A percentile compares a stretch with the other conserved stretches of the same genome.
Conservation (phyloP, 805 yeast species). For the Candida ponderosae region DNA sequence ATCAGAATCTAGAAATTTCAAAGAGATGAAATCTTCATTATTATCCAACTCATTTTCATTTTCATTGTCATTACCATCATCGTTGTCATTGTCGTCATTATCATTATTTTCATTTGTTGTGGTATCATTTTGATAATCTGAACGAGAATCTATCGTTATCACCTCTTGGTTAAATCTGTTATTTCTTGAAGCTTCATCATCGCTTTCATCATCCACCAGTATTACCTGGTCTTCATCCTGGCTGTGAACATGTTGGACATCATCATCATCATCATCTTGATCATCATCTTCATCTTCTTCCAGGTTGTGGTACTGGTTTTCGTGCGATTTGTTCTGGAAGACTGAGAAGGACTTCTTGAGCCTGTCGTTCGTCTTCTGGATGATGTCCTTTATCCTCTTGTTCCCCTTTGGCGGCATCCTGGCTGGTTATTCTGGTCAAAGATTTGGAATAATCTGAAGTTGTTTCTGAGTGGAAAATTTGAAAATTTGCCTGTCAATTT, state of each 20-base stretch:
- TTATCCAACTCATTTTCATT: conserved; percentile 23
- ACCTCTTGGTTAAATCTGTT: not conserved
- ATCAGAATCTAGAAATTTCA: conserved; percentile 25
- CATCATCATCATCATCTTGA: conserved; percentile 4
- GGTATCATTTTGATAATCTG: not conserved
- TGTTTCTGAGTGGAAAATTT: no score
- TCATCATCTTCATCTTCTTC: conserved; percentile 30
- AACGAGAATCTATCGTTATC: not conserved
- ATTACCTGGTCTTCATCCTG: conserved; percentile 6
- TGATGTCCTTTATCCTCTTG: no score
- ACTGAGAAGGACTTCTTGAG: conserved; percentile 8
- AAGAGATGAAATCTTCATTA: conserved; percentile 34
- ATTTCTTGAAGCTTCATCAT: no score
- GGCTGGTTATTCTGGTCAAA: no score
- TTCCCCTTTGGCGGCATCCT: no score
- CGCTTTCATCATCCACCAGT: no score
- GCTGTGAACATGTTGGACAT: conserved; percentile 15
- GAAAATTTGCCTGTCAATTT: no score
- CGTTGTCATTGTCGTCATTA: conserved; percentile 17
- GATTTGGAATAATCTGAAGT: no score
- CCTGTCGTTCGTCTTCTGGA: not conserved
- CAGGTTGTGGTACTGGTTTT: conserved; percentile 31
- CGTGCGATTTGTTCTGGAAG: conserved; percentile 16
- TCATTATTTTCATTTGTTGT: conserved; percentile 3
- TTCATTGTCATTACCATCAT: conserved; percentile 8